Percentiles rank a stretch among this genome's conserved stretches.
Conservation (phyloP, 495 filamentous ascomycete genomes). For the Ascobolus immersus region DNA sequence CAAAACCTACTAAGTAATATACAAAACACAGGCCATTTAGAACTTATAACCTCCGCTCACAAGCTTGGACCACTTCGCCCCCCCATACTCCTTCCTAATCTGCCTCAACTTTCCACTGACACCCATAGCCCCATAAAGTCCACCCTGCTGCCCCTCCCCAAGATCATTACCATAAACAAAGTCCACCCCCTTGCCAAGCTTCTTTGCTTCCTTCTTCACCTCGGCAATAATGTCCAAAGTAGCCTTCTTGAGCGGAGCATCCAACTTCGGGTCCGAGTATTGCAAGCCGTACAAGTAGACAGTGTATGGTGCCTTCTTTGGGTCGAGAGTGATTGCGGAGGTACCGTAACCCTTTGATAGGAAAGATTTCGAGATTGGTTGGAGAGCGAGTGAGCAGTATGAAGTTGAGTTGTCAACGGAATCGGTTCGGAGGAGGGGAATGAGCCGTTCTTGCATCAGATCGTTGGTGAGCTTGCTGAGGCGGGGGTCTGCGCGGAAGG, state of each 20-base stretch:
- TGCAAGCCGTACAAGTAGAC: not conserved
- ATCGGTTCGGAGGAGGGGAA: not conserved
- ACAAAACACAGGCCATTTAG: too few relatives aligned
- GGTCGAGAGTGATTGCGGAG: not conserved
- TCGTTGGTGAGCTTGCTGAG: too few relatives aligned
- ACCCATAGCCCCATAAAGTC: not conserved
- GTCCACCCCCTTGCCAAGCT: not conserved
- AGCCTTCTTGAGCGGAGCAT: not conserved
- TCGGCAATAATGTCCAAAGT: not conserved
- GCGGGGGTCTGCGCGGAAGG: too few relatives aligned
- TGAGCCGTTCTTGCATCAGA: too few relatives aligned
- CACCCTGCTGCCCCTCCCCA: not conserved
- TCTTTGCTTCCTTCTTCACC: not conserved
- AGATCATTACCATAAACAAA: conserved; percentile 1
- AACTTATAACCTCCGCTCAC: too few relatives aligned
- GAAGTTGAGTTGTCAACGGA: not conserved
- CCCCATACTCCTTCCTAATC: not conserved
- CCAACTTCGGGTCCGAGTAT: not conserved
- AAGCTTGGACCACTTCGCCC: too few relatives aligned
- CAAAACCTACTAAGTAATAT: too few relatives aligned
- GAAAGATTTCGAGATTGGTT: not conserved
- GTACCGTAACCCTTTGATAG: not conserved
- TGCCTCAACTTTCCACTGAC: not conserved
- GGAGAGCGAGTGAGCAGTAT: not conserved
- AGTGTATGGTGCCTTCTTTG: not conserved